Conservation (phyloP, 495 filamentous ascomycete species). For the Daldinia vernicosa region DNA sequence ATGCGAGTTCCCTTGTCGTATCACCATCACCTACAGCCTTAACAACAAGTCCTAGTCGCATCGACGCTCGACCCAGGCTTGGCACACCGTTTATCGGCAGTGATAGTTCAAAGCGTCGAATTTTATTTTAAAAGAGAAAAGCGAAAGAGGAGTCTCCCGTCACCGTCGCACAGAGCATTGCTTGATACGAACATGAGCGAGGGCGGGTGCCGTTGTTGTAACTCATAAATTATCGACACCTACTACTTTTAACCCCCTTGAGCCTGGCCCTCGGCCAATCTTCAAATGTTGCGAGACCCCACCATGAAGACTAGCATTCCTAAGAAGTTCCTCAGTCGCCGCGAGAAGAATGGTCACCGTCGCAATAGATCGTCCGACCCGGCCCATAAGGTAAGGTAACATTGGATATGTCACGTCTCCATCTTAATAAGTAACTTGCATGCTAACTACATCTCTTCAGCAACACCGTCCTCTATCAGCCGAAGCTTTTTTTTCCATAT, state of each 20-base stretch:
- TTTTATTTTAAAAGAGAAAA: slow-evolving; percentile 2
- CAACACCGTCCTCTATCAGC: slow-evolving; percentile 52
- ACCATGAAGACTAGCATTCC: slow-evolving; percentile 50
- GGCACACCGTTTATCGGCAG: slow-evolving; percentile 1
- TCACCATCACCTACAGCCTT: slow-evolving; percentile 41
- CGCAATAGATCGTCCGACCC: slow-evolving; percentile 59
- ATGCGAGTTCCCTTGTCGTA: slow-evolving; percentile 34
- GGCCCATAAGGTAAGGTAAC: slow-evolving; percentile 58
- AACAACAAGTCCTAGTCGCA: slow-evolving; percentile 11
- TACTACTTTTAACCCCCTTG: slow-evolving; percentile 15
- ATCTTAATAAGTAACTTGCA: slow-evolving; percentile 14
- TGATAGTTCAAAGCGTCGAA: slow-evolving; percentile 3
- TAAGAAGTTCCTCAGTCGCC: slow-evolving; percentile 72
- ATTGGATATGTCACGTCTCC: slow-evolving; percentile 27
- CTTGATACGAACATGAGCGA: slow-evolving; percentile 29
- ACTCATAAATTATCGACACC: slow-evolving; percentile 29
- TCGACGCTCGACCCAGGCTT: slow-evolving; percentile 11
- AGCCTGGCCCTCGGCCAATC: slow-evolving; percentile 25
- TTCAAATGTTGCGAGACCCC: slow-evolving; percentile 41
- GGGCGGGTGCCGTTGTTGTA: slow-evolving; percentile 14
- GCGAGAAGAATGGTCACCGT: slow-evolving; percentile 69
- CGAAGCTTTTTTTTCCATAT: slow-evolving; percentile 62
- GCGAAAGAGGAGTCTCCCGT: slow-evolving; percentile 1
- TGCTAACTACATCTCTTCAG: slow-evolving; percentile 32
- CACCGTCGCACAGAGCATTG: slow-evolving; percentile 4